Evolutionary conservation across 2,329 filamentous ascomycete species (phyloP).

Genomic region (Septoria petroselini): DNA sequence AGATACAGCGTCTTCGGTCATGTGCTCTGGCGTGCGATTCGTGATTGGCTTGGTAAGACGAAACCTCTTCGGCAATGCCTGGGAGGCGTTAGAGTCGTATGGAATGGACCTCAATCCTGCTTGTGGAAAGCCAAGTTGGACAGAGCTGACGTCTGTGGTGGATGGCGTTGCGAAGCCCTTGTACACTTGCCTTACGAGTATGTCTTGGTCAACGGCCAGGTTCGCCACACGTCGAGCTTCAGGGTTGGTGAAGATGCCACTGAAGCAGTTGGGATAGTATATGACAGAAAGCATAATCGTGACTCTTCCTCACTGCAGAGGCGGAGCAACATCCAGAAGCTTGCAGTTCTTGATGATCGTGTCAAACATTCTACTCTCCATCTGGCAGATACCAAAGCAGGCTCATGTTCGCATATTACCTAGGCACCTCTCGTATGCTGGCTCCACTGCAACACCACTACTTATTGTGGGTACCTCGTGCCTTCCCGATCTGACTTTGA

Average conservation of each 20-base stretch:
- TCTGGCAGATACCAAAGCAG: conserved; percentile 15
- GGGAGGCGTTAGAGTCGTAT: conserved; percentile 7
- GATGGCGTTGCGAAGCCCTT: conserved; percentile 10
- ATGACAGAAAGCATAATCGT: conserved; percentile 15
- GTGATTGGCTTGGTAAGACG: background rate
- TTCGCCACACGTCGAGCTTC: conserved; percentile 12
- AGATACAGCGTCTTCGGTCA: conserved; percentile 16
- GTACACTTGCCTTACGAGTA: conserved; percentile 11
- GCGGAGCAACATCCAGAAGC: conserved; percentile 9
- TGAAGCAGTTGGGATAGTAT: conserved; percentile 15
- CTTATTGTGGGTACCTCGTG: conserved; percentile 5
- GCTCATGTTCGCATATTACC: conserved; percentile 14
- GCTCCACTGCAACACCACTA: conserved; percentile 7
- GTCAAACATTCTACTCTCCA: conserved; percentile 15
- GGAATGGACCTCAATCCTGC: conserved; percentile 8
- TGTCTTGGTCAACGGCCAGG: conserved; percentile 8
- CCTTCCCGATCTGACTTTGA: background rate
- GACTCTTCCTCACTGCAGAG: conserved; percentile 11
- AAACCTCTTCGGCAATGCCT: conserved; percentile 4
- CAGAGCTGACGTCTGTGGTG: conserved; percentile 14
- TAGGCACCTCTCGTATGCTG: conserved; percentile 14
- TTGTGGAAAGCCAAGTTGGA: conserved; percentile 11
- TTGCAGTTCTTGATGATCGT: conserved; percentile 15
- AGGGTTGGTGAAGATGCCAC: conserved; percentile 11
- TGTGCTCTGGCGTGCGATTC: conserved; percentile 13